Evolutionary conservation across 1,284 basidiomycete species (phyloP), one percentile per base, ranked within the genome.

Genomic region (Ganoderma meredithae): DNA sequence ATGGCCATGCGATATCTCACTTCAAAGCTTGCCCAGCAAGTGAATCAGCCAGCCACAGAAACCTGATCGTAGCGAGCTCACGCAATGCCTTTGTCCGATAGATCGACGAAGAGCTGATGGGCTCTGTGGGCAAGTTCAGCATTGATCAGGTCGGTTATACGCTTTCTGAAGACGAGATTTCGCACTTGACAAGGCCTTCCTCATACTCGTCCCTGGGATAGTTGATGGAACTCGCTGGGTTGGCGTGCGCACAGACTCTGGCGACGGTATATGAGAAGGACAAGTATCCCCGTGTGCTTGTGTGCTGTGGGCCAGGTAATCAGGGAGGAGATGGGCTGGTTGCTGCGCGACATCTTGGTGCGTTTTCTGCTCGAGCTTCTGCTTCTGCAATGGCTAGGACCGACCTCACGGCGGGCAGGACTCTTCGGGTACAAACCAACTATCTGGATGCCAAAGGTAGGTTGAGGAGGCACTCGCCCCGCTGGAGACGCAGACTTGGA

Each of bases 191-290:
- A 52, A 25, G 22, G 12, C 10, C 13, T 27, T 1, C 10, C 22
- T 47, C 22, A 27, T 52, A 22, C 10, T 27, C 22, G 5, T 43
- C 13, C 17, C 27, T 41, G 15, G 19, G 22, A 39, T 65, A 98
- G 94, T 83, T 99, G 36, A 99, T 99, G 97, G 97, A 99, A 78
- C 88, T 99, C 2, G 98, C 98, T n/a, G 98, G 98, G 0, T 83
- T 99, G 17, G 92, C 97, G 0, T 98, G 97, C 76, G 98, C 98
- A 0, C 95, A 97, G 79, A 89, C 94, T 0, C 83, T 99, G 0
- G 91, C 91, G 17, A 91, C 85, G 22, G 90, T 91, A 1, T 99
- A 95, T 77, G 85, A 85, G 31, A 88, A 84, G 39, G 84, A 88
- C 1, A 87, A 84, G 62, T 88, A 94, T 77, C 84, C 84, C 31